Base-by-base conservation (phyloP, 2,329 filamentous ascomycete genomes). In the Ophiognomonia clavigignenti-juglandacearum region DNA sequence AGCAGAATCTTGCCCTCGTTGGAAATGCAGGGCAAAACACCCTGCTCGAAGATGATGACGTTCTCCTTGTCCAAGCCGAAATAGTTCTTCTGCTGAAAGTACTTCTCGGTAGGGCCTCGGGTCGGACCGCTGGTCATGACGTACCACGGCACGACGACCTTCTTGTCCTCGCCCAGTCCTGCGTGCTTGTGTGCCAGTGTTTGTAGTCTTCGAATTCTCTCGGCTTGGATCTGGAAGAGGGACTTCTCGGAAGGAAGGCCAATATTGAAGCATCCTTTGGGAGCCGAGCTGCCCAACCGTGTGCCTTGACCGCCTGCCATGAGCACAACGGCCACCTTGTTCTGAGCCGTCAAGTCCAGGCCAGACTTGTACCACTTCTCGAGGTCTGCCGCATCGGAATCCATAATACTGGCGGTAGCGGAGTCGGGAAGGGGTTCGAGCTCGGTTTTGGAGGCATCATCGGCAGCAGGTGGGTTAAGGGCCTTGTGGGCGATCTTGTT, bases 61-160 rank as follows among this genome's bases (percentile, higher is more conserved):
- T 98, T 93, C 65, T 86, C 82, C 69, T 87, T 80, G 56, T 85
- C 77, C 51, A 98, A 72, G 6, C 93, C 93, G 66, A 98, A 98
- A 75, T 90, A 97, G 48, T 81, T 80, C 74, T 97, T 78, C 68
- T 95, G 77, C 64, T 86, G 72, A 68, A 98, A 97, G 74, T 93
- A 98, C 53, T 86, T 75, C 74, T 96, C 87, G n/a, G 93, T 98
- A 34, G 91, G 88, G 52, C 82, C 82, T 56, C 91, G 82, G 7
- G 93, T 98, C 38, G 93, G 93, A 4, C 93, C 93, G 61, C 89
- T 96, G 60, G 93, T 98, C 93, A 98, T 98, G 68, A 98, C 89
- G 71, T 98, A 98, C 93, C 93, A 98, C 11, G 93, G 93, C 35
- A 97, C 83, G 26, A 85, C 74, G 36, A 82, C 81, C 45, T 73